Percentiles rank a stretch among this genome's conserved stretches.
Evolutionary conservation across 352 stramenopile genomes (phyloP).

Genomic region (Phytophthora fragariaefolia): DNA sequence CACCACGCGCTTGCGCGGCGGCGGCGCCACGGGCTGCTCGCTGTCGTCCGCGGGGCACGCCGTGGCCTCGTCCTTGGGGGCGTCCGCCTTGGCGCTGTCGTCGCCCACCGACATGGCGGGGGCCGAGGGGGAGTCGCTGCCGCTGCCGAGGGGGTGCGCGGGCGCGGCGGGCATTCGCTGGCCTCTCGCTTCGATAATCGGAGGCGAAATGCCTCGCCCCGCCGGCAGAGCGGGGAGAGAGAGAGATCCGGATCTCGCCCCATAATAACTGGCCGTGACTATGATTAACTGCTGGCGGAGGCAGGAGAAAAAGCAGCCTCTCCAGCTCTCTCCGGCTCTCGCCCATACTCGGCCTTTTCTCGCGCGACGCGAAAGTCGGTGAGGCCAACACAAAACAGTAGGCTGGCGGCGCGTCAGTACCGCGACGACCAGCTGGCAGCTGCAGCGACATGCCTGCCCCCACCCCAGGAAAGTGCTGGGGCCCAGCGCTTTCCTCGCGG

Average conservation of each 20-base stretch:
- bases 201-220: constrained; percentile 28
- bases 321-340: constrained; percentile 28
- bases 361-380: constrained; percentile 11
- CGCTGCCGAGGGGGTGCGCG: not conserved
- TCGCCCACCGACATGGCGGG: constrained; percentile 46
- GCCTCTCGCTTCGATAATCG: constrained; percentile 13
- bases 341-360: not conserved
- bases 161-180: constrained; percentile 31
- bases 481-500: too few relatives aligned
- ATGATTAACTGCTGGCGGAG: constrained; percentile 35
- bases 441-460: too few relatives aligned
- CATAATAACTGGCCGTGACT: too few relatives aligned
- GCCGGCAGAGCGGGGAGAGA: constrained; percentile 11
- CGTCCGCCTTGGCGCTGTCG: constrained; percentile 26
- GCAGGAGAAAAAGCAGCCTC: constrained; percentile 19
- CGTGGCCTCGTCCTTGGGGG: constrained; percentile 20
- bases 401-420: not conserved
- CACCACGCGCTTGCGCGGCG: constrained; percentile 56
- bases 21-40: constrained; percentile 26
- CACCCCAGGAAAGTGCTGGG: too few relatives aligned
- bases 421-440: too few relatives aligned
- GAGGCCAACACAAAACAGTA: not conserved
- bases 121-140: not conserved
- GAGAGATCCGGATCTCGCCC: constrained; percentile 41
- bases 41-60: constrained; percentile 19